Conservation (phyloP, 176 grass and related monocot genomes). For the Canna indica region DNA sequence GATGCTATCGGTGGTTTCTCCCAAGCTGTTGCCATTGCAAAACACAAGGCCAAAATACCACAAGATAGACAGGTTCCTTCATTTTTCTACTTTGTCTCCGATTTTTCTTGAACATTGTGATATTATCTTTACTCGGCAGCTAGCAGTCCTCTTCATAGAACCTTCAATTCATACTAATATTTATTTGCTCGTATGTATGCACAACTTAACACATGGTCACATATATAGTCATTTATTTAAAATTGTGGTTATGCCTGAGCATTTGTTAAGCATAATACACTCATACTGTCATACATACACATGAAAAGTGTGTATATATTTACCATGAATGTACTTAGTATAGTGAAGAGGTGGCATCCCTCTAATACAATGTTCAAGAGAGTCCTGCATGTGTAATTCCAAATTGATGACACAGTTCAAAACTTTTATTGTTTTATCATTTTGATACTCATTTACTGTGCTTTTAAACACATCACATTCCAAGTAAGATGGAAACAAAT, state of each 20-base stretch:
- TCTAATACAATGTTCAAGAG: too few relatives aligned
- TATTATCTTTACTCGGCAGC: not conserved
- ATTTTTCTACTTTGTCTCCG: not conserved
- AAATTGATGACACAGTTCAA: too few relatives aligned
- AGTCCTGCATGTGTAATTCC: too few relatives aligned
- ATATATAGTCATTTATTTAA: not conserved
- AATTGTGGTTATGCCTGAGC: not conserved
- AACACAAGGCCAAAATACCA: conserved; percentile 86
- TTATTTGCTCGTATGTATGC: not conserved
- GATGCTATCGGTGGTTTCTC: conserved; percentile 89
- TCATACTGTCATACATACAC: too few relatives aligned
- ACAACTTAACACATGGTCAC: not conserved
- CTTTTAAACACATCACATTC: too few relatives aligned
- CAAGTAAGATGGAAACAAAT: not conserved
- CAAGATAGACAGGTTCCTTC: conserved; percentile 59
- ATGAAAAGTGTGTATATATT: too few relatives aligned
- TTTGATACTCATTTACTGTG: too few relatives aligned
- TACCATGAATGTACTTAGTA: too few relatives aligned
- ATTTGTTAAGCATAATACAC: not conserved
- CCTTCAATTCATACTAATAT: too few relatives aligned
- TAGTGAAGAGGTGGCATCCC: too few relatives aligned
- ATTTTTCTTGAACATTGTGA: not conserved
- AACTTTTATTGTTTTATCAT: too few relatives aligned
- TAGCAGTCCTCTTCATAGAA: not conserved
- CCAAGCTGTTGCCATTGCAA: conserved; percentile 87